Base-by-base conservation (phyloP, 2,329 filamentous ascomycete genomes). In the Hypoxylon sp. region DNA sequence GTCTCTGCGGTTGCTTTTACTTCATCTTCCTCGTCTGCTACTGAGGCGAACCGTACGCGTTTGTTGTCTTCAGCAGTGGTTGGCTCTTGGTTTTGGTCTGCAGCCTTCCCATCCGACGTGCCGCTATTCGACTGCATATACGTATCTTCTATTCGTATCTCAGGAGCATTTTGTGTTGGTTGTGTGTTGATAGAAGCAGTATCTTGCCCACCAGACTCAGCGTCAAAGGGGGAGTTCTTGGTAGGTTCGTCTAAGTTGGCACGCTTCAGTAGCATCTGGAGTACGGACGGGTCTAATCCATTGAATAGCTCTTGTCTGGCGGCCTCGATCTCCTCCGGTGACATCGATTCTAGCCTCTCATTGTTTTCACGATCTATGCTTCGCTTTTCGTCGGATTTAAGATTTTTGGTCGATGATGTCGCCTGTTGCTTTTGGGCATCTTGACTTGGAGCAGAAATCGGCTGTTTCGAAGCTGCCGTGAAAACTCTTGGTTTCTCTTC, bases 331-430 rank as follows among this genome's bases (percentile, higher is more conserved):
- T 98, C 93, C 39, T 89, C 87, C 0, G 88, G 82, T 1, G 92
- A 92, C 96, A 99, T 98, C 26, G 85, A 84, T 13, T 90, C 90
- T 51, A 99, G 80, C 67, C 87, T 88, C 64, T 89, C 86, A 48
- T 82, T 88, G 76, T 98, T 99, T 78, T 98, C 94, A 72, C 90
- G 86, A 75, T 95, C 92, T 78, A 99, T 98, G 4, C 86, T 84
- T 69, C 83, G 82, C 75, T 88, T 89, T 76, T 97, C 94, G 47
- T 86, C 83, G 10, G 85, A 79, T 46, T 84, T 82, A 42, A 81
- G 77, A 37, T 70, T 75, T 48, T 53, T 52, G n/a, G n/a, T 54
- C 22, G 61, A 46, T 29, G 62, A 58, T 48, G 66, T 60, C 29
- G 64, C 39, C 8, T 44, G 17, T 44, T 44, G 24, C 68, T 72